Evolutionary conservation across 805 yeast genomes (phyloP).

Genomic region (Saccharomyces eubayanus): DNA sequence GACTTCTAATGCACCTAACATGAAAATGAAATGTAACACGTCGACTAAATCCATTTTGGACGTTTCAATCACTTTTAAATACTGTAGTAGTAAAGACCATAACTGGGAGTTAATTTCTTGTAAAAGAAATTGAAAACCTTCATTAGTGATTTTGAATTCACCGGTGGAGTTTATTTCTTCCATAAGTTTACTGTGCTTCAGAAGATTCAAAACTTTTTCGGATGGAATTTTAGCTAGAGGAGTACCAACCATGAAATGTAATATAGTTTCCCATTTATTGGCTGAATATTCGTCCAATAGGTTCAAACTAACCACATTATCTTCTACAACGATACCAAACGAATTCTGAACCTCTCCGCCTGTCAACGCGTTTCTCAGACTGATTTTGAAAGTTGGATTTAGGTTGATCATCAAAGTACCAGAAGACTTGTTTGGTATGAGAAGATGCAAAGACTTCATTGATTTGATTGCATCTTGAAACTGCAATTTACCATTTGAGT

Average conservation of each 20-base stretch:
- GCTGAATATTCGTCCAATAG: slow-evolving; percentile 76
- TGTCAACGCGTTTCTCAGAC: slow-evolving; percentile 75
- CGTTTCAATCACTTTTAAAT: slow-evolving; percentile 73
- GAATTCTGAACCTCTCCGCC: slow-evolving; percentile 64
- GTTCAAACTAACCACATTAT: slow-evolving; percentile 47
- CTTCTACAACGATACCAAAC: slow-evolving; percentile 64
- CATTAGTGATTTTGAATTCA: slow-evolving; percentile 66
- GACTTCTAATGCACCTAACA: slow-evolving; percentile 84
- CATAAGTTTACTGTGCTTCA: slow-evolving; percentile 81
- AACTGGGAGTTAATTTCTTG: slow-evolving; percentile 92
- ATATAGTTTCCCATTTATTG: slow-evolving; percentile 85
- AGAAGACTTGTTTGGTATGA: slow-evolving; percentile 34
- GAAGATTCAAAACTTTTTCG: slow-evolving; percentile 67
- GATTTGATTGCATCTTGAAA: slow-evolving; percentile 73
- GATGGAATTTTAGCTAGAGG: slow-evolving; percentile 63
- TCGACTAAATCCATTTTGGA: slow-evolving; percentile 93
- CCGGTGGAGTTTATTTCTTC: slow-evolving; percentile 42
- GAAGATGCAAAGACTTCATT: slow-evolving; percentile 64
- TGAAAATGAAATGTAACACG: slow-evolving; percentile 84
- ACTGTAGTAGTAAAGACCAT: slow-evolving; percentile 86
- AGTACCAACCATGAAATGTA: slow-evolving; percentile 97
- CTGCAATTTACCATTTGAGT: slow-evolving; percentile 42
- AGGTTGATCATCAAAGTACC: slow-evolving; percentile 35
- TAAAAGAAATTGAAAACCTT: slow-evolving; percentile 86
- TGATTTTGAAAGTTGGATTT: slow-evolving; percentile 65